Evolutionary conservation across 257 asterid genomes (phyloP), one percentile per base, ranked within the genome.

Genomic region (Cordia subcordata): DNA sequence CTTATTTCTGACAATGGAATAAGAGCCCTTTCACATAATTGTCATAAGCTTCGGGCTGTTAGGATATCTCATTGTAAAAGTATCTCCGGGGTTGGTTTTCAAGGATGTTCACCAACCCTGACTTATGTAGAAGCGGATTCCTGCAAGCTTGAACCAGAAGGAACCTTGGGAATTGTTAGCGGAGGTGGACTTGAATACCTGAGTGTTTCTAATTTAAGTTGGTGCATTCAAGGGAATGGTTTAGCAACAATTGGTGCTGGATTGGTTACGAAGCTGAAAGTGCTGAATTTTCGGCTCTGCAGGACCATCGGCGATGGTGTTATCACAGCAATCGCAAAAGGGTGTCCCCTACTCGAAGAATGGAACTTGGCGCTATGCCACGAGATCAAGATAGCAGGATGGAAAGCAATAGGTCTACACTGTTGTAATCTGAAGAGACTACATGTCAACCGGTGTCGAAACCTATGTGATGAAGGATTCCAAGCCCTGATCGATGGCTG

Each of bases 301-400:
- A 83, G 94, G 66, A 76, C 81, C 0, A 62, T 85, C 9, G 80
- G 68, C 0, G 85, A 88, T n/a, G 80, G 65, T 13, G 68, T 75
- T 0, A 42, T 85, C 40, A 56, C 63, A 53, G 71, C 76, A 18
- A 80, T 88, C 4, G 70, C 94, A 0, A 66, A 63, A 21, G 85
- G 84, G 53, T 87, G 92, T 46, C 84, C 94, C 0, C 39, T 75
- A 38, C 82, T 85, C 4, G 62, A 72, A 39, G 94, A 85, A 44
- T 87, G 94, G 94, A 87, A 82, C 81, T 68, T 87, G 69, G 84
- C 92, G 13, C 39, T 75, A 33, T 87, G 96, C 53, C 84, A 85
- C 54, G 94, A 74, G 62, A 59, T 85, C 18, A 63, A 57, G 27
- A 20, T 65, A 10, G 57, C 56, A 0, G 94, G 96, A 16, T 87